A percentile compares a stretch with the other conserved stretches of the same genome.
phyloP scores from a whole-genome alignment of 345 rosid species.

The Aquilaria malaccensis region DNA sequence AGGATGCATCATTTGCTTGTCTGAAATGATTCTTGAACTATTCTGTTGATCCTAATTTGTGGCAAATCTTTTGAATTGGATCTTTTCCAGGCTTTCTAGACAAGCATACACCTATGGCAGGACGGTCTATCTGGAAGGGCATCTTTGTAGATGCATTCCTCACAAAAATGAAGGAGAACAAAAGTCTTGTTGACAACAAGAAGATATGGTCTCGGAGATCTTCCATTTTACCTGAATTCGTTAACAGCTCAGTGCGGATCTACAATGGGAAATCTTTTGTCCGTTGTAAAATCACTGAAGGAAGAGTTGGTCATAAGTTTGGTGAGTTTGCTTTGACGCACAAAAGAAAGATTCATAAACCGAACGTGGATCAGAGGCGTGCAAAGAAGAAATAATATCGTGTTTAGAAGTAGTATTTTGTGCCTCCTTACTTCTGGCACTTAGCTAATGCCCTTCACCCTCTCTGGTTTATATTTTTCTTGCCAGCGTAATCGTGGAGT shows the following conservation, averaged over 20 bases:
- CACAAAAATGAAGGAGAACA: conserved; percentile 21
- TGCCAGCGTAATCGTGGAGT: no score
- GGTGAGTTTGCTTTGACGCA: conserved; percentile 43
- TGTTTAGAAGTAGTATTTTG: no score
- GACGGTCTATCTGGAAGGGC: conserved; percentile 12
- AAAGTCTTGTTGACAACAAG: conserved; percentile 20
- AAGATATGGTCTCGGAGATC: conserved; percentile 32
- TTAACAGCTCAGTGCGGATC: conserved; percentile 25
- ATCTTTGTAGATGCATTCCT: conserved; percentile 35
- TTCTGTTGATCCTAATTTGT: no score
- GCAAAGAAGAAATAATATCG: neutral
- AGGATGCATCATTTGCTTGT: no score
- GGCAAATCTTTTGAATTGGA: no score
- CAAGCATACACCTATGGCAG: neutral
- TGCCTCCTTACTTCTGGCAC: no score
- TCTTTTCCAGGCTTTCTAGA: no score
- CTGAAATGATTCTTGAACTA: no score
- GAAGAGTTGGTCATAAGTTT: conserved; percentile 46
- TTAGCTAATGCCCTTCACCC: no score
- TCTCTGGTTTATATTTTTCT: no score
- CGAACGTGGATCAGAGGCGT: neutral
- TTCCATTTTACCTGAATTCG: conserved; percentile 38
- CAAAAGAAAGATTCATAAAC: conserved; percentile 12
- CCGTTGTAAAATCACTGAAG: conserved; percentile 47
- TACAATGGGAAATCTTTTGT: conserved; percentile 39